A percentile compares a stretch with the other conserved stretches of the same genome.
phyloP scores from a whole-genome alignment of 352 stramenopile genomes.

The Phytophthora ramorum region DNA sequence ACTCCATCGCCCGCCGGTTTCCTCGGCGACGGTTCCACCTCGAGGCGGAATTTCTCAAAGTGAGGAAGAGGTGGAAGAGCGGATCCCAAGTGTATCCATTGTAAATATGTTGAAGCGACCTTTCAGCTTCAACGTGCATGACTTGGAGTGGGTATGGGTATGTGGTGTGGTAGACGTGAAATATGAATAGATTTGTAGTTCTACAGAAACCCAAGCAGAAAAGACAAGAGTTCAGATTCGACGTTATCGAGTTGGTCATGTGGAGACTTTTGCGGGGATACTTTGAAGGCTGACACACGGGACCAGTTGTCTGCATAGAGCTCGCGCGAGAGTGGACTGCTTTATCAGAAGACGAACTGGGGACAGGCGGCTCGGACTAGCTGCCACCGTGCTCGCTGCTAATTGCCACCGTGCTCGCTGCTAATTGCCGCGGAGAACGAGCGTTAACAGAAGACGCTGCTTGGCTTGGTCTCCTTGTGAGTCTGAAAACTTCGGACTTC shows the following conservation, averaged over 20 bases:
- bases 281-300: slow-evolving; percentile 2
- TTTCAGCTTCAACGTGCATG: slow-evolving; percentile 20
- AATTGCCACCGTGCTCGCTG: no score
- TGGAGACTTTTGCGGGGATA: not conserved
- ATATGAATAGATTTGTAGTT: slow-evolving; percentile 12
- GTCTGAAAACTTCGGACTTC: no score
- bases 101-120: slow-evolving; percentile 5
- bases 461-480: no score
- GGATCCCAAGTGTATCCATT: slow-evolving; percentile 3
- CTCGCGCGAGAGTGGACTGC: not conserved
- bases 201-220: slow-evolving; percentile 7
- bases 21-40: slow-evolving; percentile 24
- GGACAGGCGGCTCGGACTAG: no score
- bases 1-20: slow-evolving; percentile 24
- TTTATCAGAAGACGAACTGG: not conserved
- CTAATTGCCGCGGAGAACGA: no score
- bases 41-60: slow-evolving; percentile 11
- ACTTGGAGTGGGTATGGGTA: not conserved
- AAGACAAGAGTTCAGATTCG: slow-evolving; percentile 23
- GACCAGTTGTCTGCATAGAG: slow-evolving; percentile 21
- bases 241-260: not conserved
- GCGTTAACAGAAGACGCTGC: no score
- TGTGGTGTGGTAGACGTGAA: not conserved
- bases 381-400: no score
- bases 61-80: slow-evolving; percentile 12